Conservation (phyloP, 768 basidiomycete species). For the Pleurotus tuoliensis region DNA sequence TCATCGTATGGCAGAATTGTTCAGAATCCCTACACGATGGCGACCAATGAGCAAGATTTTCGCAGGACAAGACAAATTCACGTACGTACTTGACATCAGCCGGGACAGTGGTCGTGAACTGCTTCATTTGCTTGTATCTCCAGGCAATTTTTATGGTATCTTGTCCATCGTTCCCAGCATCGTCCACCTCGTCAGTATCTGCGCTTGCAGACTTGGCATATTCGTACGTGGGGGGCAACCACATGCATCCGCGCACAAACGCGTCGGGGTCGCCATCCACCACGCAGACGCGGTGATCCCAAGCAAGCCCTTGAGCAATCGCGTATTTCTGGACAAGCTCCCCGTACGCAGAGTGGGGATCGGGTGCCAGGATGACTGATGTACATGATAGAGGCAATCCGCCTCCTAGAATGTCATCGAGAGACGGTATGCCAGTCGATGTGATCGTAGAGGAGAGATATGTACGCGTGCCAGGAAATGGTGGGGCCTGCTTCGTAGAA, state of each 20-base stretch:
- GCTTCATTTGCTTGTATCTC: slow-evolving; percentile 93
- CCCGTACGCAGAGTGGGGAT: slow-evolving; percentile 81
- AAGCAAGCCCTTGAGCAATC: slow-evolving; percentile 79
- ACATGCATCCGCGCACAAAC: slow-evolving; percentile 78
- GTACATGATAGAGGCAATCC: slow-evolving; percentile 82
- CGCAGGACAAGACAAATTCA: slow-evolving; percentile 20
- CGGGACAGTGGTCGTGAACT: slow-evolving; percentile 81
- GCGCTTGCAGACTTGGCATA: slow-evolving; percentile 34
- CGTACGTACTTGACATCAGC: slow-evolving; percentile 47
- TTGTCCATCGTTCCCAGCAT: slow-evolving; percentile 35
- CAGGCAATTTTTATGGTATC: slow-evolving; percentile 92
- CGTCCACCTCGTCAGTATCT: slow-evolving; percentile 24
- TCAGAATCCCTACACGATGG: slow-evolving; percentile 40
- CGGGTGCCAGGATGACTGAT: slow-evolving; percentile 74
- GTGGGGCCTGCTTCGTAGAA: slow-evolving; percentile 36
- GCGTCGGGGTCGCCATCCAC: slow-evolving; percentile 54
- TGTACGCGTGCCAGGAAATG: slow-evolving; percentile 50
- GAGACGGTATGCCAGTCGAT: slow-evolving; percentile 87
- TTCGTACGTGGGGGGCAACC: slow-evolving; percentile 44
- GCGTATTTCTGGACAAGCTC: slow-evolving; percentile 86
- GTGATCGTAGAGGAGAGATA: slow-evolving; percentile 58
- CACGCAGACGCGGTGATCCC: slow-evolving; percentile 65
- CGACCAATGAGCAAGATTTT: neutral
- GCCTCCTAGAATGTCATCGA: slow-evolving; percentile 94
- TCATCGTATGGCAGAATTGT: slow-evolving; percentile 67